Conservation (phyloP, 495 filamentous ascomycete genomes). For the Daldinia decipiens region DNA sequence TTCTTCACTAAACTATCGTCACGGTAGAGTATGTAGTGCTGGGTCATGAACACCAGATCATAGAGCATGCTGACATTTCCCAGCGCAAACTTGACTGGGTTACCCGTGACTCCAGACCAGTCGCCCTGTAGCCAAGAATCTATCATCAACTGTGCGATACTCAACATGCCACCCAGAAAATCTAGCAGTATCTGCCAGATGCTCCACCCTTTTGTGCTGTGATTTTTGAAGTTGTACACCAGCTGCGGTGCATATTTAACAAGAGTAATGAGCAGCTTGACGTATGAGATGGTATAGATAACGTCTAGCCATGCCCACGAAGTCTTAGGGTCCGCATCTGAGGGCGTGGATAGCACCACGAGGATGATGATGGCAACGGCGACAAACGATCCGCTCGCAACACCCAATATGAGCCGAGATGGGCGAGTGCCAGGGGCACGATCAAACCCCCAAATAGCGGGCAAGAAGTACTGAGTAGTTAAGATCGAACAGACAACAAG, state of each 20-base stretch:
- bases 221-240: conserved; percentile 79
- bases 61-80: conserved; percentile 87
- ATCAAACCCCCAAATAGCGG: conserved; percentile 78
- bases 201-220: conserved; percentile 87
- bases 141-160: conserved; percentile 80
- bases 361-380: conserved; percentile 65
- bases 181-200: conserved; percentile 90
- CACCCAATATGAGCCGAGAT: conserved; percentile 71
- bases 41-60: conserved; percentile 82
- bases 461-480: conserved; percentile 78
- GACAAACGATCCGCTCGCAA: conserved; percentile 72
- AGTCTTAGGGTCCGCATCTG: conserved; percentile 57
- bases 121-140: conserved; percentile 86
- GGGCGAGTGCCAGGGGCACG: conserved; percentile 61
- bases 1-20: conserved; percentile 40
- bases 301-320: conserved; percentile 60
- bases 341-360: conserved; percentile 64
- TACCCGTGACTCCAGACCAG: conserved; percentile 90
- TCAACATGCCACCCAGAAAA: conserved; percentile 81
- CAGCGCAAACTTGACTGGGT: conserved; percentile 88
- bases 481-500: conserved; percentile 71
- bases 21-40: conserved; percentile 86
- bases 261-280: conserved; percentile 88
- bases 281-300: conserved; percentile 81
- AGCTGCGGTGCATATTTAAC: conserved; percentile 94